phyloP scores from a whole-genome alignment of 257 asterid species.

The Capsicum rhomboideum region DNA sequence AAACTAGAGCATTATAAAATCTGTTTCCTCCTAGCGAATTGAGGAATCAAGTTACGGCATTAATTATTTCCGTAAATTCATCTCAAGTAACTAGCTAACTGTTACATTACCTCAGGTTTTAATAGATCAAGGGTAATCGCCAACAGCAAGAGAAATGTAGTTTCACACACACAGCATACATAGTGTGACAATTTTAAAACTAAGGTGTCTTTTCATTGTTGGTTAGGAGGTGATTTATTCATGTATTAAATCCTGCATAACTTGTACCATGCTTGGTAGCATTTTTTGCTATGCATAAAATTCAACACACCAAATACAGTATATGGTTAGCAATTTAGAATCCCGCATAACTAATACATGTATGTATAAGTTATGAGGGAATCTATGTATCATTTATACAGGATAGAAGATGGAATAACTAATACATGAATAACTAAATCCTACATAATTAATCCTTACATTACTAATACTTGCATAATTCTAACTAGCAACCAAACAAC shows the following conservation, averaged over 20 bases:
- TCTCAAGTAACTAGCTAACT: neutral
- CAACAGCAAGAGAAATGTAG: neutral
- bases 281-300: too few species aligned
- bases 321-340: neutral
- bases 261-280: too few species aligned
- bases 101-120: neutral
- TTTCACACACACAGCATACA: neutral
- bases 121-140: neutral
- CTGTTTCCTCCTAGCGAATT: neutral
- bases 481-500: neutral
- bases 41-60: neutral
- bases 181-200: neutral
- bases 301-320: neutral
- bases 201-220: neutral
- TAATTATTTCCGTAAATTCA: neutral
- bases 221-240: neutral
- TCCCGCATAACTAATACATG: neutral
- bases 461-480: neutral
- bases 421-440: neutral
- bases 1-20: neutral
- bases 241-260: neutral
- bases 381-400: neutral
- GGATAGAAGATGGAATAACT: neutral
- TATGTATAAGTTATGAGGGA: neutral
- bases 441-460: neutral